These are phyloP conservation scores for Inga oerstediana DNA, from an alignment of 306 rosid species.

Conservation along the genomic window DNA sequence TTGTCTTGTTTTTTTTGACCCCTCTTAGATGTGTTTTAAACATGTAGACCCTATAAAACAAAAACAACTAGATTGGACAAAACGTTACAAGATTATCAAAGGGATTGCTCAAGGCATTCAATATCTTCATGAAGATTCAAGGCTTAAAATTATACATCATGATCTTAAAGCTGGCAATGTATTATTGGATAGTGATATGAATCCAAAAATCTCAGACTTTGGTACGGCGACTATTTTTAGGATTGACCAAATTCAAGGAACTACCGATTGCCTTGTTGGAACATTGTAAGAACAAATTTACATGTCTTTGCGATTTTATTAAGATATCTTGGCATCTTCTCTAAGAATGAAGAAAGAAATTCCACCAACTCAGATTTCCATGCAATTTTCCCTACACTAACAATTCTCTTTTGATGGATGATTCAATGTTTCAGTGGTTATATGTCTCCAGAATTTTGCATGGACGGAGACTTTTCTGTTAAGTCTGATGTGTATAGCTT, in stretches of 20 bases:
- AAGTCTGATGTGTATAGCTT: neutral
- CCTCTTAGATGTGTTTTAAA: neutral
- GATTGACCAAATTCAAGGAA: slow-evolving; percentile 22
- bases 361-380: too few species aligned
- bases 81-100: slow-evolving; percentile 44
- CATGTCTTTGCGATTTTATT: neutral
- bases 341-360: too few species aligned
- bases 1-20: neutral
- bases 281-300: slow-evolving; percentile 38
- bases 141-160: slow-evolving; percentile 33
- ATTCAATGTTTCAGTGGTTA: neutral
- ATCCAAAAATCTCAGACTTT: slow-evolving; percentile 50
- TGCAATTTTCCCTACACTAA: neutral
- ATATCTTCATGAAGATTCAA: slow-evolving; percentile 63
- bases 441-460: neutral
- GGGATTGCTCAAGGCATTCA: slow-evolving; percentile 59
- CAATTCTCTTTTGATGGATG: neutral
- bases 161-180: slow-evolving; percentile 35
- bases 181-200: slow-evolving; percentile 36
- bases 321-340: too few species aligned
- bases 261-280: slow-evolving; percentile 32
- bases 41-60: slow-evolving; percentile 38
- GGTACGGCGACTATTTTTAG: slow-evolving; percentile 40
- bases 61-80: slow-evolving; percentile 49
- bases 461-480: neutral